A percentile compares a stretch with the other conserved stretches of the same genome.
phyloP scores from a whole-genome alignment of 768 basidiomycete species.

The Boletus reticuloceps region DNA sequence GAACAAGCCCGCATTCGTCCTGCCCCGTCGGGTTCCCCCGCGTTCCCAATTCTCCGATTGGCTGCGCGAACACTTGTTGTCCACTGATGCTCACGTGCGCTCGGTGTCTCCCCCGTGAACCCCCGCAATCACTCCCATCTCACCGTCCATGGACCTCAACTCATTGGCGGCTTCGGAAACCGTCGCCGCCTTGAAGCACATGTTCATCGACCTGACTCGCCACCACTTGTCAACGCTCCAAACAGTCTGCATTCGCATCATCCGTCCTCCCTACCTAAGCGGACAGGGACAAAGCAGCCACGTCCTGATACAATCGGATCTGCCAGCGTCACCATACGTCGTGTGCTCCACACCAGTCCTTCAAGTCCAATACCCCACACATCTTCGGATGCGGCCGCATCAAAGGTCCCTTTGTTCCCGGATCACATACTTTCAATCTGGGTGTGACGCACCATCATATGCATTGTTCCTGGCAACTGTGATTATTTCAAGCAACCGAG shows the following conservation, averaged over 20 bases:
- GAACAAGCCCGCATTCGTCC: not conserved
- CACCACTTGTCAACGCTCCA: too few species aligned
- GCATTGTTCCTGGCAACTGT: too few species aligned
- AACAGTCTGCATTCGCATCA: too few species aligned
- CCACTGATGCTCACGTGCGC: constrained; percentile 7
- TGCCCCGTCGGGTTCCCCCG: constrained; percentile 17
- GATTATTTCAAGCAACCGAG: not conserved
- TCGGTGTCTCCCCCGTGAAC: not conserved
- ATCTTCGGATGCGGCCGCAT: not conserved
- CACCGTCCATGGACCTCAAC: not conserved
- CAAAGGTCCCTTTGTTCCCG: not conserved
- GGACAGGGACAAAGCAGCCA: constrained; percentile 1
- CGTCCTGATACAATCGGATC: not conserved
- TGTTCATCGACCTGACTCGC: too few species aligned
- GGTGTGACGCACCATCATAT: not conserved
- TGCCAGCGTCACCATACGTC: not conserved
- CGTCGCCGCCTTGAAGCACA: too few species aligned
- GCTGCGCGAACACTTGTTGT: not conserved
- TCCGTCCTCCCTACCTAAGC: not conserved
- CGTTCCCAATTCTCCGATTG: constrained; percentile 10
- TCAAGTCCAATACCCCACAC: not conserved
- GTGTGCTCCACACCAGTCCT: not conserved
- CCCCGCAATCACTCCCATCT: constrained; percentile 1
- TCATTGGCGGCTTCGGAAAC: too few species aligned
- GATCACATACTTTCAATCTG: not conserved